A percentile compares a stretch with the other conserved stretches of the same genome.
These are phyloP conservation scores for Forsythia suspensa DNA, from an alignment of 257 asterid genomes.

Conservation along the genomic window DNA sequence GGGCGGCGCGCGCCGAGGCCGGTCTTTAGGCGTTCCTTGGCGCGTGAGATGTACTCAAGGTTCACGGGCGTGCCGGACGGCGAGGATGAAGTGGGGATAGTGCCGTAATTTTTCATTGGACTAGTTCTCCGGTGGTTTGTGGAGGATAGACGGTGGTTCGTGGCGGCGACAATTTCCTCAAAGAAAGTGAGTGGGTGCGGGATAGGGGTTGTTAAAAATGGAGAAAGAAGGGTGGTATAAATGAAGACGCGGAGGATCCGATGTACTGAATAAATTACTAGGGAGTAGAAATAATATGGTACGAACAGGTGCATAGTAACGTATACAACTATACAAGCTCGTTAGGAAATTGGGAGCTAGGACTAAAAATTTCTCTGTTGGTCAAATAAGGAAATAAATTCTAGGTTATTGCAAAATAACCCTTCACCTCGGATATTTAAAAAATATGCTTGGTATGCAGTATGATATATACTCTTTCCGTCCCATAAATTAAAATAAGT, in stretches of 20 bases:
- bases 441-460: no score
- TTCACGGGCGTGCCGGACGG: conserved; percentile 20
- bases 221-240: neutral
- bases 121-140: neutral
- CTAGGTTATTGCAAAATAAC: no score
- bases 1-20: conserved; percentile 43
- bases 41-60: conserved; percentile 38
- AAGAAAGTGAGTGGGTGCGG: neutral
- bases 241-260: neutral
- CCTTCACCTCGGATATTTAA: no score
- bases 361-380: no score
- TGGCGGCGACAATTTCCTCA: neutral
- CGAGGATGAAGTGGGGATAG: conserved; percentile 47
- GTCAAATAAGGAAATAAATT: no score
- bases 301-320: no score
- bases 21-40: conserved; percentile 32
- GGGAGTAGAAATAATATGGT: no score
- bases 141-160: neutral
- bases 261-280: no score
- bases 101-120: conserved; percentile 45
- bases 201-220: neutral
- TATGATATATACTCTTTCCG: no score
- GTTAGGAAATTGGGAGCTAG: no score
- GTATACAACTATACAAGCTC: no score
- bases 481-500: no score